Percentiles rank a stretch among this genome's conserved stretches.
Conservation (phyloP, 495 filamentous ascomycete species). For the Pseudevernia furfuracea region DNA sequence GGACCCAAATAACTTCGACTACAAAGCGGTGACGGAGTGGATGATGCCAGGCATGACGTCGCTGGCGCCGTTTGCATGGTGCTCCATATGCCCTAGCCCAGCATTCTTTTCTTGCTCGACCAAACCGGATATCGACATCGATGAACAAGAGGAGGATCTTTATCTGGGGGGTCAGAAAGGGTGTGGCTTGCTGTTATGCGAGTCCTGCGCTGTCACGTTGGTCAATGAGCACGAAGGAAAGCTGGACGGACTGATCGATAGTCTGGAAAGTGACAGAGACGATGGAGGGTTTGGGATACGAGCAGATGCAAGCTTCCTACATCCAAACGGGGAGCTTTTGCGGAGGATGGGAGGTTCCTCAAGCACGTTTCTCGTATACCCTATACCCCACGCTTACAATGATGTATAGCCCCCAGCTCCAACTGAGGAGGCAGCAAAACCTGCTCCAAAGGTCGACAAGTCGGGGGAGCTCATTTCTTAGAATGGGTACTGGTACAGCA, state of each 20-base stretch:
- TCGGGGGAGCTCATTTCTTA: neutral
- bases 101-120: constrained; percentile 33
- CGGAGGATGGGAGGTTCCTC: constrained; percentile 14
- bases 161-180: constrained; percentile 24
- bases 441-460: neutral
- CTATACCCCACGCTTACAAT: neutral
- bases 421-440: neutral
- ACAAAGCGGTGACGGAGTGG: constrained; percentile 25
- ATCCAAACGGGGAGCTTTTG: constrained; percentile 19
- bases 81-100: constrained; percentile 36
- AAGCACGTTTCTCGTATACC: neutral
- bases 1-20: constrained; percentile 24
- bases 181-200: constrained; percentile 38
- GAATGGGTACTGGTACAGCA: neutral
- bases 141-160: constrained; percentile 19
- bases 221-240: constrained; percentile 27
- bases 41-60: constrained; percentile 22
- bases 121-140: constrained; percentile 15
- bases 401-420: neutral
- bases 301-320: constrained; percentile 36
- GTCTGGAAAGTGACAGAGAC: constrained; percentile 20
- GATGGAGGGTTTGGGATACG: constrained; percentile 29
- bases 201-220: constrained; percentile 30
- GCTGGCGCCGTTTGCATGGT: constrained; percentile 31
- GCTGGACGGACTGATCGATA: constrained; percentile 28